A percentile compares a stretch with the other conserved stretches of the same genome.
Conservation (phyloP, 148 eudicot genomes). For the Cornus suecica region DNA sequence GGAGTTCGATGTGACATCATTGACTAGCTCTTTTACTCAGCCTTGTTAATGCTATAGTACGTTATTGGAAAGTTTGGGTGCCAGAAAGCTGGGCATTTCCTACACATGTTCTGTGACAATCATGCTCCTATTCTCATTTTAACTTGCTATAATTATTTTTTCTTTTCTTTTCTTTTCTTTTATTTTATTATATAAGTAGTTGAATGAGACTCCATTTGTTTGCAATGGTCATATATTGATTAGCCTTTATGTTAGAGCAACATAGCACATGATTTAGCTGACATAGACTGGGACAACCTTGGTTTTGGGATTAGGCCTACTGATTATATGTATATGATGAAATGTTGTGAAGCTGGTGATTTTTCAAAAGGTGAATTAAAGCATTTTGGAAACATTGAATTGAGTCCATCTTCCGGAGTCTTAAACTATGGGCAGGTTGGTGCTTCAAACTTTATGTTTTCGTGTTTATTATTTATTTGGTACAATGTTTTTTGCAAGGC, state of each 20-base stretch:
- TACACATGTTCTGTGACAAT: background rate
- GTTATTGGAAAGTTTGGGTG: background rate
- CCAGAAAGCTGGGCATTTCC: background rate
- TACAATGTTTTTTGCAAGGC: background rate
- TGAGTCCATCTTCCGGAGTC: conserved; percentile 93
- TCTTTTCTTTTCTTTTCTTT: no score
- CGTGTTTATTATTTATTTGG: background rate
- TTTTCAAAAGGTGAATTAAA: conserved; percentile 73
- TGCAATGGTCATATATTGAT: conserved; percentile 4
- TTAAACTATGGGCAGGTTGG: conserved; percentile 94
- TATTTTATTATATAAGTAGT: background rate
- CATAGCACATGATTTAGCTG: conserved; percentile 48
- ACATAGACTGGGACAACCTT: conserved; percentile 93
- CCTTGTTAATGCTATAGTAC: background rate
- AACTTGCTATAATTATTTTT: background rate
- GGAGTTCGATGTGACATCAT: background rate
- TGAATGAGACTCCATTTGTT: background rate
- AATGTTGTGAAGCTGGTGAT: conserved; percentile 63
- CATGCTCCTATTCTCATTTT: background rate
- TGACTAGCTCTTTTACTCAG: background rate
- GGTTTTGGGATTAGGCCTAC: conserved; percentile 78
- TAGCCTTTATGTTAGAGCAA: conserved; percentile 24
- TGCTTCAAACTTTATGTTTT: conserved; percentile 1
- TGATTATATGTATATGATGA: conserved; percentile 86
- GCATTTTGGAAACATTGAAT: conserved; percentile 82